Evolutionary conservation across 148 eudicot genomes (phyloP).

Genomic region (Bassia scoparia): DNA sequence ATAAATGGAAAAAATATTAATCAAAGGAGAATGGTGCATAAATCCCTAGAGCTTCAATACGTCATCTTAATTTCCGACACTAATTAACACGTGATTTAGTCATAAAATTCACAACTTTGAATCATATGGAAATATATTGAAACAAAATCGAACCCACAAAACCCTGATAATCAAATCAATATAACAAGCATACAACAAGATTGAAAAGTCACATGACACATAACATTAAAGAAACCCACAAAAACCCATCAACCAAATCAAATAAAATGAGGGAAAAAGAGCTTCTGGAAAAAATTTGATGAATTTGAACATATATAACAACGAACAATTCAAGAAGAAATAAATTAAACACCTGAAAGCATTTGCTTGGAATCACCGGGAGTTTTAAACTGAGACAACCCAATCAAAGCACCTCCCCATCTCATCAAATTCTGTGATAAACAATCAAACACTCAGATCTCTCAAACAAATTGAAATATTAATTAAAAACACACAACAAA

Average conservation of each 20-base stretch:
- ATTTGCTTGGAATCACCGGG: conserved; percentile 31
- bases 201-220: too few species aligned
- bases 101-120: not conserved
- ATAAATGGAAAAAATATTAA: not conserved
- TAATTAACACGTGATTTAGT: too few species aligned
- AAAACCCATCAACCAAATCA: conserved; percentile 8
- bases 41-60: too few species aligned
- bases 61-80: too few species aligned
- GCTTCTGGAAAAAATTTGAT: not conserved
- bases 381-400: conserved; percentile 34
- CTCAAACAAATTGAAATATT: not conserved
- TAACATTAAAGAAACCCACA: too few species aligned
- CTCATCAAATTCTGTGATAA: conserved; percentile 41
- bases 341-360: conserved; percentile 34
- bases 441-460: not conserved
- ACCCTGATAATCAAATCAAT: too few species aligned
- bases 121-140: too few species aligned
- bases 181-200: too few species aligned
- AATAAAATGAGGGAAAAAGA: not conserved
- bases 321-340: not conserved
- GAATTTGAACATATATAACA: not conserved
- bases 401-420: conserved; percentile 55
- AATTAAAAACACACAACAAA: too few species aligned
- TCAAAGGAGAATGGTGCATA: too few species aligned
- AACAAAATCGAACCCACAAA: not conserved